Base-by-base conservation (phyloP, 768 basidiomycete species). In the Podaxis sp. region DNA sequence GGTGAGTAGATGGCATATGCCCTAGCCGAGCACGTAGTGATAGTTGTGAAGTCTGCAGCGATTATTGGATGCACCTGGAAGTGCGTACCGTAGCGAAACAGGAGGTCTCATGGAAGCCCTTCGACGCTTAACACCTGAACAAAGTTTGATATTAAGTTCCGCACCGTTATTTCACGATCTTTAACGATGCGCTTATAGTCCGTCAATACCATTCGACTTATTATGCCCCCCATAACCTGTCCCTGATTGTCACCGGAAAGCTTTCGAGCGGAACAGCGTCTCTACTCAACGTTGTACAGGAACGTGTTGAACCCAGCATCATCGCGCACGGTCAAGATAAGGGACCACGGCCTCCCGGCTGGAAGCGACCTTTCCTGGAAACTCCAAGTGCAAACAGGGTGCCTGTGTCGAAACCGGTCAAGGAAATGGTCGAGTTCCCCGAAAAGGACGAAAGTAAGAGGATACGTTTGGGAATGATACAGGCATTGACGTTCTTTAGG, bases 361-460 rank as follows among this genome's bases (percentile, higher is more conserved):
- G 96, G 95, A 93, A 91, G 64, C 86, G 96, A 18, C 97, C 97
- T 4, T 98, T 98, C 69, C 66, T 98, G 36, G 95, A 98, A 76
- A 95, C 95, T 0, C 65, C 84, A 9, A 95, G 90, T 63, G 86
- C 89, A 5, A 71, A 73, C n/a, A 77, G 86, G 23, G 76, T 74
- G 38, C 79, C 79, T 5, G 82, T 91, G 18, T 28, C 70, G 25
- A 68, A 78, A 37, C 82, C 86, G 3, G 71, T 78, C 46, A 85
- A 80, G 62, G 83, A 90, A 62, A 76, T 79, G 0, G 86, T 98
- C 16, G 92, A 95, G 68, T 99, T 99, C 69, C 96, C 97, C 10
- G 97, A 98, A 75, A 87, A 93, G 72, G 95, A 98, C 67, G 96
- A 98, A 77, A 91, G 90, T 78, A 61, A 25, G 80, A 38, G 21